Conservation (phyloP, 345 rosid genomes). For the Moricandia moricandioides region DNA sequence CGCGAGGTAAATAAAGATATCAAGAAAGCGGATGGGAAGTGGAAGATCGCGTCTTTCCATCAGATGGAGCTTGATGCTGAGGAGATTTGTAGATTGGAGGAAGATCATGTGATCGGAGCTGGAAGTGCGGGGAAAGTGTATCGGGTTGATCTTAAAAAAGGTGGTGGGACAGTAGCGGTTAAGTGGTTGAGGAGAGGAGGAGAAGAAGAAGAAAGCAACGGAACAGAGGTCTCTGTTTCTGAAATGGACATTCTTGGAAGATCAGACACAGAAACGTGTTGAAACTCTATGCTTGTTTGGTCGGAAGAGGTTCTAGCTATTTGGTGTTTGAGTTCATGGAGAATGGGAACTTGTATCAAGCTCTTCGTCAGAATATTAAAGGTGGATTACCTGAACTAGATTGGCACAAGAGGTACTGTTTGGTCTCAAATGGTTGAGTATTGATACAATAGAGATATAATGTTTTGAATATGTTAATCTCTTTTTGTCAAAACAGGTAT, state of each 20-base stretch:
- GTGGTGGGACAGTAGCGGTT: constrained; percentile 63
- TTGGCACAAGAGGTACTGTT: constrained; percentile 65
- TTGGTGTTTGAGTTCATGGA: constrained; percentile 84
- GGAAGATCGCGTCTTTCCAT: constrained; percentile 67
- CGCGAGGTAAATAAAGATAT: constrained; percentile 34
- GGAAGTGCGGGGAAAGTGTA: constrained; percentile 91
- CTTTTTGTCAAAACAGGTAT: constrained; percentile 40
- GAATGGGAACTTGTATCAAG: constrained; percentile 69
- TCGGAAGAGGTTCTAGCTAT: constrained; percentile 55
- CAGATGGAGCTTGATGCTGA: constrained; percentile 69
- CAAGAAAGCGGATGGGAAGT: constrained; percentile 41
- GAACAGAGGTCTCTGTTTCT: constrained; percentile 52
- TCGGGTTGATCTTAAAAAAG: constrained; percentile 69
- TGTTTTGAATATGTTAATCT: neutral
- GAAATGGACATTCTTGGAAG: constrained; percentile 79
- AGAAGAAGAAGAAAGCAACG: constrained; percentile 49
- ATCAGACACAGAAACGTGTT: constrained; percentile 78
- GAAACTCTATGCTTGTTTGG: constrained; percentile 63
- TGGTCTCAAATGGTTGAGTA: neutral
- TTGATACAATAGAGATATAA: neutral
- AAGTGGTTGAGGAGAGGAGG: constrained; percentile 55
- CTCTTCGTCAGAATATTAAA: constrained; percentile 54
- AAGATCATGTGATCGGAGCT: constrained; percentile 63
- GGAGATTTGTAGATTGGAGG: constrained; percentile 63
- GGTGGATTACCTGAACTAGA: constrained; percentile 43